Evolutionary conservation across 495 filamentous ascomycete genomes (phyloP), one percentile per base, ranked within the genome.

Genomic region (Podospora sp.): DNA sequence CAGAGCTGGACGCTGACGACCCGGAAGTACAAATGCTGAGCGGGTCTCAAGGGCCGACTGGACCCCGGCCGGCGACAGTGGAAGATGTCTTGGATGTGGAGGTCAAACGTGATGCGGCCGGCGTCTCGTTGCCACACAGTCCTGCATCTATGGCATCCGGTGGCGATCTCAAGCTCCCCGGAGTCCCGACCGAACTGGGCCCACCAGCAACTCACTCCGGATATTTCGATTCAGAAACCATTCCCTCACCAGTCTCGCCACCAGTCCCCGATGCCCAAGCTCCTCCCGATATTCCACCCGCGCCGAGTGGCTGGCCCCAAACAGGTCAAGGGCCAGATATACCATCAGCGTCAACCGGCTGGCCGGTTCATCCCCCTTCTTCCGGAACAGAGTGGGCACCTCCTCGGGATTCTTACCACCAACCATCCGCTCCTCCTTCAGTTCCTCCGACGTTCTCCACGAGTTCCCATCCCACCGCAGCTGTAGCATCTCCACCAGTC

Each of bases 21-120:
- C 83, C 84, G n/a, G 89, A 89, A 49, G 87, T 89, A 20, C 84
- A 86, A 73, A 76, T 80, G 51, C 85, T 78, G 74, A 84, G 65
- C 70, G 78, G 69, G 20, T 66, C 18, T 25, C 65, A 62, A 53
- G 29, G 8, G 29, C 29, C 57, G 59, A 12, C 73, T 12, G 75
- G 72, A 65, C 79, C 85, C 52, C 87, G 88, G 62, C 82, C 88
- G 5, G 80, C 65, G 21, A 88, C 84, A 0, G 85, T 93, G 18
- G 85, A 86, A 59, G 82, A 86, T 8, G 80, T 77, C 0, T 81
- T 83, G 9, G 85, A 88, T 65, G 80, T 79, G 16, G 79, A 79
- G 14, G 56, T 72, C 4, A 69, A 58, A 70, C 75, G 76, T 68
- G 73, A 75, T 55, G 67, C 74, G n/a, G 70, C 74, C 40, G 69